These are phyloP conservation scores for Blepharisma stoltei DNA, from an alignment of 73 alveolate species.

Conservation along the genomic window DNA sequence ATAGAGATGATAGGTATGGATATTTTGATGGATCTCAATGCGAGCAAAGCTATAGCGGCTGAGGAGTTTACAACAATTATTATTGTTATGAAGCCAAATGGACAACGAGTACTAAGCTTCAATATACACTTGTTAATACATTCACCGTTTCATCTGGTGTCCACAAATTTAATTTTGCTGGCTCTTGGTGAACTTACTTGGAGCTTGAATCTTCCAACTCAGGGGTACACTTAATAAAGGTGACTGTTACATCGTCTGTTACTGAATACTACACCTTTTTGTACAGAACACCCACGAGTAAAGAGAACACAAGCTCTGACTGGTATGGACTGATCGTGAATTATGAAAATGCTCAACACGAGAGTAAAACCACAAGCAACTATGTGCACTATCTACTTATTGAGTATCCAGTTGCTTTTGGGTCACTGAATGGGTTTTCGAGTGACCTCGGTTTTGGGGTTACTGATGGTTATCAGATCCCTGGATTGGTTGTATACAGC, in stretches of 20 bases:
- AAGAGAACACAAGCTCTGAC: no score
- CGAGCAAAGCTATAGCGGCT: no score
- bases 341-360: no score
- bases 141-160: background rate
- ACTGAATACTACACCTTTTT: conserved; percentile 1
- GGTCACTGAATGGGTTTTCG: background rate
- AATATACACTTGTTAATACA: background rate
- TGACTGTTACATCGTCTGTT: background rate
- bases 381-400: background rate
- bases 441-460: background rate
- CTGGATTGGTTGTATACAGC: background rate
- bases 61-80: no score
- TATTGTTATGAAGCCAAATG: background rate
- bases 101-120: background rate
- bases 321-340: no score
- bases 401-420: background rate
- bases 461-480: background rate
- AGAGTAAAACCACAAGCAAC: no score
- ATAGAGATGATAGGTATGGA: no score
- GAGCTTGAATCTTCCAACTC: background rate
- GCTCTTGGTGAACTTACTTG: background rate
- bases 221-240: conserved; percentile 2
- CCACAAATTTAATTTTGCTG: background rate
- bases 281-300: no score
- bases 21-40: no score